Percentiles rank a stretch among this genome's conserved stretches.
Conservation (phyloP, 805 yeast genomes). For the Ogataea henricii region DNA sequence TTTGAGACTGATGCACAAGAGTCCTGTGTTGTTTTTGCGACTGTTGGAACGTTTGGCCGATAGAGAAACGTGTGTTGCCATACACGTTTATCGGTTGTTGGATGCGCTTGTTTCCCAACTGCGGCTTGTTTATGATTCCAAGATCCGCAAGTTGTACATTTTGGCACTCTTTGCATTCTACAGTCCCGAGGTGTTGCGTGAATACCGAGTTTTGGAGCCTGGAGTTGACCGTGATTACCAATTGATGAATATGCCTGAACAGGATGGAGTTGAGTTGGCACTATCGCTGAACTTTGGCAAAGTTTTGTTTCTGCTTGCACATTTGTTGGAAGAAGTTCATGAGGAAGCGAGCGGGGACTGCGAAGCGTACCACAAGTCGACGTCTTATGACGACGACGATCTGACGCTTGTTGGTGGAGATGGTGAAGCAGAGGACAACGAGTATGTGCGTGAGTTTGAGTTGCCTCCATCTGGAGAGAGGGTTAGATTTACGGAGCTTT, state of each 20-base stretch:
- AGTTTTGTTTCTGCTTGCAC: slow-evolving; percentile 27
- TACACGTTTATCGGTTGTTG: slow-evolving; percentile 21
- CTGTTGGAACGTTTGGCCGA: slow-evolving; percentile 35
- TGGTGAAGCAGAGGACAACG: slow-evolving; percentile 28
- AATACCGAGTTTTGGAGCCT: slow-evolving; percentile 21
- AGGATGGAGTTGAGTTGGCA: slow-evolving; percentile 26
- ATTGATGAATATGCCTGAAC: slow-evolving; percentile 28
- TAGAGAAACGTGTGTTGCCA: slow-evolving; percentile 26
- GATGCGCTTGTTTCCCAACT: slow-evolving; percentile 33
- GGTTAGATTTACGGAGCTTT: slow-evolving; percentile 41
- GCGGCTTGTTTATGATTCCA: slow-evolving; percentile 67
- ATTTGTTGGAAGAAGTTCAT: slow-evolving; percentile 71
- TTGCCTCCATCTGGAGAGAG: slow-evolving; percentile 43
- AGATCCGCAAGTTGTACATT: slow-evolving; percentile 58
- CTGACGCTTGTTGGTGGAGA: slow-evolving; percentile 26
- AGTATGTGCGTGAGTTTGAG: slow-evolving; percentile 28
- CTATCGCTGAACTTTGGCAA: slow-evolving; percentile 30
- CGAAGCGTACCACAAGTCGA: slow-evolving; percentile 48
- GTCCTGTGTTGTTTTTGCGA: slow-evolving; percentile 38
- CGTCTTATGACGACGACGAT: slow-evolving; percentile 39
- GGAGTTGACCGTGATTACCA: slow-evolving; percentile 25
- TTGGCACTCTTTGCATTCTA: slow-evolving; percentile 35
- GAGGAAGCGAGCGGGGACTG: slow-evolving; percentile 63
- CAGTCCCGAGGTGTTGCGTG: slow-evolving; percentile 13
- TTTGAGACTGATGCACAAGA: slow-evolving; percentile 42